These are phyloP conservation scores for Auricularia auricula-judae DNA, from an alignment of 768 basidiomycete species.

Conservation along the genomic window DNA sequence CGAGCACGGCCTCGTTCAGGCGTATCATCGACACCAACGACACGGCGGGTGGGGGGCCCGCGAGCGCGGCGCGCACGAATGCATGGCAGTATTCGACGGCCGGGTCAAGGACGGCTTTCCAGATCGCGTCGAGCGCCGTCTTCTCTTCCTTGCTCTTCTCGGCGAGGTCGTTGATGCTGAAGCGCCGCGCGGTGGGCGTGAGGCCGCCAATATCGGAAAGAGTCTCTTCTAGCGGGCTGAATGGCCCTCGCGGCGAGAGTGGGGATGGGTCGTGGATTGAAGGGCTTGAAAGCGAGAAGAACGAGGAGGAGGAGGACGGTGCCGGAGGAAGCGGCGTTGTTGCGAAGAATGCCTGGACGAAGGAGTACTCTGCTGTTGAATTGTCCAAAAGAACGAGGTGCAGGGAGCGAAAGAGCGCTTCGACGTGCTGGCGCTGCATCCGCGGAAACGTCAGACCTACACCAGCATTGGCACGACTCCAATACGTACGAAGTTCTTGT, in stretches of 20 bases:
- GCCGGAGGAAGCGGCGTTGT: slow-evolving; percentile 19
- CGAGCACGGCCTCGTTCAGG: slow-evolving; percentile 69
- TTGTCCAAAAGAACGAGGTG: slow-evolving; percentile 92
- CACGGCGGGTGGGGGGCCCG: slow-evolving; percentile 62
- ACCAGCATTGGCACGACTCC: background rate
- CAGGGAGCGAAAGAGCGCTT: slow-evolving; percentile 76
- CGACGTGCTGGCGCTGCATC: slow-evolving; percentile 65
- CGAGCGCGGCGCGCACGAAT: slow-evolving; percentile 57
- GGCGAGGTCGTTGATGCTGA: background rate
- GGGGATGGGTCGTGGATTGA: background rate
- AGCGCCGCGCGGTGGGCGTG: slow-evolving; percentile 6
- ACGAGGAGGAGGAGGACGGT: slow-evolving; percentile 26
- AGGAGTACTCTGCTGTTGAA: slow-evolving; percentile 83
- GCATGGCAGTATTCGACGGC: slow-evolving; percentile 79
- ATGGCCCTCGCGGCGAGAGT: background rate
- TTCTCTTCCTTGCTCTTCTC: slow-evolving; percentile 43
- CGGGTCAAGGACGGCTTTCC: slow-evolving; percentile 92
- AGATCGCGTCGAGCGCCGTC: slow-evolving; percentile 49
- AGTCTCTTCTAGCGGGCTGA: background rate
- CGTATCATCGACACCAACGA: slow-evolving; percentile 87
- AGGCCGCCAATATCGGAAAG: slow-evolving; percentile 39
- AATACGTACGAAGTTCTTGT: slow-evolving; percentile 69
- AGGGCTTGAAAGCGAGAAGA: slow-evolving; percentile 11
- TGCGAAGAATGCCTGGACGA: slow-evolving; percentile 76
- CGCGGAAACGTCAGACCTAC: slow-evolving; percentile 7